Percentiles rank a stretch among this genome's conserved stretches.
phyloP scores from a whole-genome alignment of 2,329 filamentous ascomycete species.

The Hymenoscyphus occultus region DNA sequence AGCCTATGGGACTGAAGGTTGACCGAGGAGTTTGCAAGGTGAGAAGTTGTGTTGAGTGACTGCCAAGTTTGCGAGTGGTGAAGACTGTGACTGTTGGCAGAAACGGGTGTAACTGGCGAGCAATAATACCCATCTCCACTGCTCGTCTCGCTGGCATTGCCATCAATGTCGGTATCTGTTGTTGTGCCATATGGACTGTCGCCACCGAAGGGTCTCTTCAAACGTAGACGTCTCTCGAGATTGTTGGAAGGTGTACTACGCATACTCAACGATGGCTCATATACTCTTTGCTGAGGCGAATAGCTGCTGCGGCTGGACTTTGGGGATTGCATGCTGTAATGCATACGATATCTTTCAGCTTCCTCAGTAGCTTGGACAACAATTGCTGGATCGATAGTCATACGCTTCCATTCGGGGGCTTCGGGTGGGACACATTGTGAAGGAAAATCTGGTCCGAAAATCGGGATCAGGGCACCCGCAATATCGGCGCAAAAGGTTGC shows the following conservation, averaged over 20 bases:
- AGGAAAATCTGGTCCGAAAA: slow-evolving; percentile 85
- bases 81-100: slow-evolving; percentile 12
- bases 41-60: slow-evolving; percentile 31
- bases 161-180: slow-evolving; percentile 42
- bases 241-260: slow-evolving; percentile 21
- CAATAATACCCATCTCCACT: slow-evolving; percentile 30
- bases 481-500: slow-evolving; percentile 87
- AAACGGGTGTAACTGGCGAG: slow-evolving; percentile 28
- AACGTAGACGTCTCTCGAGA: slow-evolving; percentile 30
- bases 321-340: slow-evolving; percentile 27
- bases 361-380: slow-evolving; percentile 52
- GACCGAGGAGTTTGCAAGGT: slow-evolving; percentile 26
- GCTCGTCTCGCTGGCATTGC: slow-evolving; percentile 27
- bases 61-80: slow-evolving; percentile 32
- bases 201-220: slow-evolving; percentile 37
- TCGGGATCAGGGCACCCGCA: slow-evolving; percentile 78
- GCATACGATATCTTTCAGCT: slow-evolving; percentile 43
- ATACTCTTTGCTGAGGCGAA: slow-evolving; percentile 31
- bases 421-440: slow-evolving; percentile 63
- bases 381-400: slow-evolving; percentile 61
- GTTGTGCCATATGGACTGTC: slow-evolving; percentile 41
- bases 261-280: slow-evolving; percentile 18
- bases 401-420: slow-evolving; percentile 61
- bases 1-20: slow-evolving; percentile 16
- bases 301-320: slow-evolving; percentile 31